A percentile compares a stretch with the other conserved stretches of the same genome.
Conservation (phyloP, 1,284 basidiomycete genomes). For the Moesziomyces antarcticus region DNA sequence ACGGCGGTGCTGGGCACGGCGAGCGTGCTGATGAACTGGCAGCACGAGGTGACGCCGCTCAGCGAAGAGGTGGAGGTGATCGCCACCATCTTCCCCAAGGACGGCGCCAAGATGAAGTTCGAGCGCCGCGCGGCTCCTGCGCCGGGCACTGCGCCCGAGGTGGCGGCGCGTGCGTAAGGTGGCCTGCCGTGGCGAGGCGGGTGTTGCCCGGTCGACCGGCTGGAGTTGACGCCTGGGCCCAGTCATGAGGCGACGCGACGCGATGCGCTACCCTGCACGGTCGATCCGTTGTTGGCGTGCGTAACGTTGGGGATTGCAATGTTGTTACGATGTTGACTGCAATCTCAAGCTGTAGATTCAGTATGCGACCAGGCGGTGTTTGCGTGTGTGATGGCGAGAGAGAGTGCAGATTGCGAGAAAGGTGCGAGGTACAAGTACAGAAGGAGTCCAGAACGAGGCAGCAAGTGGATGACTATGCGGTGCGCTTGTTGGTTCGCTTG, state of each 20-base stretch:
- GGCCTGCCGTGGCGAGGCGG: neutral
- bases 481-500: conserved; percentile 18
- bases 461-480: conserved; percentile 9
- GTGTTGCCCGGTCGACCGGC: too few relatives aligned
- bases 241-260: too few relatives aligned
- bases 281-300: too few relatives aligned
- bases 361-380: neutral
- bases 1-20: conserved; percentile 87
- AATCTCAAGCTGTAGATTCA: conserved; percentile 19
- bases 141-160: conserved; percentile 52
- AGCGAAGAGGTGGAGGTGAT: conserved; percentile 77
- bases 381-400: neutral
- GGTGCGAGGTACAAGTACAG: conserved; percentile 32
- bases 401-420: conserved; percentile 3
- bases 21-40: conserved; percentile 83
- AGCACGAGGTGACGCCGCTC: conserved; percentile 82
- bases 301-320: too few relatives aligned
- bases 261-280: too few relatives aligned
- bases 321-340: conserved; percentile 2
- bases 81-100: conserved; percentile 84
- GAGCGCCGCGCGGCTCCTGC: conserved; percentile 55
- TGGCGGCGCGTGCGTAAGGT: conserved; percentile 52
- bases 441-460: neutral
- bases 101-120: conserved; percentile 86
- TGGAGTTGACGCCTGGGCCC: too few relatives aligned